Conservation (phyloP, 1,139 yeast species). For the Pichia sp. region DNA sequence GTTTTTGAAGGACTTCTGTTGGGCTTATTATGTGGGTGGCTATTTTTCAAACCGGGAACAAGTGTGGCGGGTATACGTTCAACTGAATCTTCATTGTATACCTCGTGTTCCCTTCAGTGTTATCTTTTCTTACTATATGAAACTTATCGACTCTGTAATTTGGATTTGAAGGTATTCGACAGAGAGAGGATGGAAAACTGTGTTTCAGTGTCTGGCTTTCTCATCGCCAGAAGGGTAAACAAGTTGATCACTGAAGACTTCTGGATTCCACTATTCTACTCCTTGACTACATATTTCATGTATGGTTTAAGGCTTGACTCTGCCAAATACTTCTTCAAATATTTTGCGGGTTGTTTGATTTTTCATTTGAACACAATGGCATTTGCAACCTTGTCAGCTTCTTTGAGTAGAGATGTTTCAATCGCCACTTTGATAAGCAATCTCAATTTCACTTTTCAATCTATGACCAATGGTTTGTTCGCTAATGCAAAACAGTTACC, state of each 20-base stretch:
- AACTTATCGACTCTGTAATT: constrained; percentile 63
- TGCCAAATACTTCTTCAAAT: constrained; percentile 53
- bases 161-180: constrained; percentile 66
- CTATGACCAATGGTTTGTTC: constrained; percentile 79
- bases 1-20: constrained; percentile 53
- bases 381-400: constrained; percentile 53
- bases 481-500: constrained; percentile 74
- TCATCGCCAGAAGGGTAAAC: constrained; percentile 63
- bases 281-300: constrained; percentile 70
- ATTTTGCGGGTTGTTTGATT: constrained; percentile 55
- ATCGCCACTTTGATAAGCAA: constrained; percentile 62
- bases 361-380: constrained; percentile 55
- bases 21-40: constrained; percentile 70
- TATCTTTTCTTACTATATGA: constrained; percentile 69
- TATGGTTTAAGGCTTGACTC: constrained; percentile 58
- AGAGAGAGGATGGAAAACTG: constrained; percentile 73
- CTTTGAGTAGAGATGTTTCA: constrained; percentile 61
- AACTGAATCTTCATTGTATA: constrained; percentile 59
- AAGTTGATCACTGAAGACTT: constrained; percentile 68
- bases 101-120: constrained; percentile 61
- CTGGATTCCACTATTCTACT: constrained; percentile 55
- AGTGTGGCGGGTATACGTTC: constrained; percentile 68
- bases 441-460: constrained; percentile 64
- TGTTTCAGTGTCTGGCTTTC: constrained; percentile 62
- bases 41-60: constrained; percentile 62